A percentile compares a stretch with the other conserved stretches of the same genome.
Conservation (phyloP, 83 land plant species). For the Isoetes engelmannii region DNA sequence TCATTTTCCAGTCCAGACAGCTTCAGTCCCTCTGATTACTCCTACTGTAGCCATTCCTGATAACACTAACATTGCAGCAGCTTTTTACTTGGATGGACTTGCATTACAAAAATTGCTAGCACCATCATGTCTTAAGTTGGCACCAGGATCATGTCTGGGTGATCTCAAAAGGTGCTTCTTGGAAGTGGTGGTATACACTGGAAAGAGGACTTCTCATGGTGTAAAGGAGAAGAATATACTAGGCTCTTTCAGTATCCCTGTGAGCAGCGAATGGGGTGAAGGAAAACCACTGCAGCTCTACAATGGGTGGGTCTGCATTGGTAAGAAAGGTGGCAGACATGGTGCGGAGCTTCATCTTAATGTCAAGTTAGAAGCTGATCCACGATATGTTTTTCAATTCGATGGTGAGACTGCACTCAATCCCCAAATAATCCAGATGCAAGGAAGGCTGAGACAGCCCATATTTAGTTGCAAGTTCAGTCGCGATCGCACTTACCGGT, state of each 20-base stretch:
- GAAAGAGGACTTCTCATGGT: constrained; percentile 36
- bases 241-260: constrained; percentile 23
- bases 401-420: constrained; percentile 62
- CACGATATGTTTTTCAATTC: constrained; percentile 81
- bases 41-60: constrained; percentile 5
- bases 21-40: constrained; percentile 7
- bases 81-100: constrained; percentile 27
- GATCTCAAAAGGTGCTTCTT: constrained; percentile 7
- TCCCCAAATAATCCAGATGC: constrained; percentile 77
- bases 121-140: constrained; percentile 23
- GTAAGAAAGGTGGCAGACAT: constrained; percentile 17
- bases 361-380: constrained; percentile 84
- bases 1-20: not conserved
- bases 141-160: not conserved
- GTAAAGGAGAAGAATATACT: constrained; percentile 26
- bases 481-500: constrained; percentile 29
- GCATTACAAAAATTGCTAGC: constrained; percentile 35
- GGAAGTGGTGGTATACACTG: constrained; percentile 29
- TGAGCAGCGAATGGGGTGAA: constrained; percentile 26
- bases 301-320: constrained; percentile 45
- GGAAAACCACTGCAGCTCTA: constrained; percentile 32
- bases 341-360: constrained; percentile 64
- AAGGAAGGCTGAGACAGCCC: constrained; percentile 65
- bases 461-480: constrained; percentile 90
- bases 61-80: constrained; percentile 14